These are phyloP conservation scores for Plasmopara muralis DNA, from an alignment of 352 stramenopile genomes.

Conservation along the genomic window DNA sequence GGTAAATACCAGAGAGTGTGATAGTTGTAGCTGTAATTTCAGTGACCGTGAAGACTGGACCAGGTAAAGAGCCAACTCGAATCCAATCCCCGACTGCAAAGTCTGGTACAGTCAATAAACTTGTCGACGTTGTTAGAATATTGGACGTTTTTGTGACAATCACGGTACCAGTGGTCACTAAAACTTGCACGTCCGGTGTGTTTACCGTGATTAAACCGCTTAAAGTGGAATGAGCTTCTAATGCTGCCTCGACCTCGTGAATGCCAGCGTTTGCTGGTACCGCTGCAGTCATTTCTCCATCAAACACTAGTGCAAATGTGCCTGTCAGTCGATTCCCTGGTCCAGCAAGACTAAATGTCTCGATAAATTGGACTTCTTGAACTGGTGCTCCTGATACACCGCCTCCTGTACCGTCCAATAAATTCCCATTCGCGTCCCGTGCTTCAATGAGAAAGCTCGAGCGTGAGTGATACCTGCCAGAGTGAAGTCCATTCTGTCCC, in stretches of 20 bases:
- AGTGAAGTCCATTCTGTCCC: conserved; percentile 52
- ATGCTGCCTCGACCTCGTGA: conserved; percentile 57
- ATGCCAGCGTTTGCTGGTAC: conserved; percentile 73
- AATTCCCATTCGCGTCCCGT: conserved; percentile 87
- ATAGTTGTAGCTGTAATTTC: conserved; percentile 59
- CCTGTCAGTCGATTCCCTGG: conserved; percentile 42
- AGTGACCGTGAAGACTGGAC: conserved; percentile 83
- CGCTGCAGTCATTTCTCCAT: conserved; percentile 45
- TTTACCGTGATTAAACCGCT: conserved; percentile 82
- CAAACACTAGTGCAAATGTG: conserved; percentile 72
- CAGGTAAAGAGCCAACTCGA: conserved; percentile 68
- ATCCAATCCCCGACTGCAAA: conserved; percentile 91
- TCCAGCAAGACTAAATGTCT: conserved; percentile 51
- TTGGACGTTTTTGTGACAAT: conserved; percentile 75
- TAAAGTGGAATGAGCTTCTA: conserved; percentile 69
- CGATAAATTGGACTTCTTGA: conserved; percentile 89
- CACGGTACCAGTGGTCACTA: conserved; percentile 49
- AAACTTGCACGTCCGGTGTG: conserved; percentile 82
- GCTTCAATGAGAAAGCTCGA: conserved; percentile 90
- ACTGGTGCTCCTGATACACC: conserved; percentile 44
- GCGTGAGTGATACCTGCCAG: conserved; percentile 52
- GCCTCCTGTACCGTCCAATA: conserved; percentile 78
- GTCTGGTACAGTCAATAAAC: conserved; percentile 37
- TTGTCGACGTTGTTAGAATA: conserved; percentile 45
- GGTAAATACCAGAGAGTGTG: conserved; percentile 85